Base-by-base conservation (phyloP, 2,329 filamentous ascomycete genomes). In the Juglanconis oblonga region DNA sequence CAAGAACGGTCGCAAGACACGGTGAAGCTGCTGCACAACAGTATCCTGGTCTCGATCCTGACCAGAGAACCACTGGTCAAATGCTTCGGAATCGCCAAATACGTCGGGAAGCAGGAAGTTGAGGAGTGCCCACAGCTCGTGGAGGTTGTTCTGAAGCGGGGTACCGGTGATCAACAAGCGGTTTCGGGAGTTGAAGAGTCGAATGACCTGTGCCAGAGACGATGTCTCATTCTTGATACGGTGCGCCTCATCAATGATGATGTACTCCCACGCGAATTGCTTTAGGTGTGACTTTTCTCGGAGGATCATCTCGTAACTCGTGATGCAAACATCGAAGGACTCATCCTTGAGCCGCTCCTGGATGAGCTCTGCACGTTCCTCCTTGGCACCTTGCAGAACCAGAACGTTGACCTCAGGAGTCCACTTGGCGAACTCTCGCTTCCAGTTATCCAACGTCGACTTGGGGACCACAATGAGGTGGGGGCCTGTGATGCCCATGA, bases 191-290 rank as follows among this genome's bases (percentile, higher is more conserved):
- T 93, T 91, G 81, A 99, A 99, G 56, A 97, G 80, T 67, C 95
- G 91, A 65, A 99, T 97, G 66, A 98, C 96, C 71, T 98, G 94
- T 3, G 95, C 93, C 3, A 99, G 82, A 0, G 95, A 97, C 0
- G 95, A 99, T 74, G 98, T 92, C 72, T 99, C 95, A 75, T 99
- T 99, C 81, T 99, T 99, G 84, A 99, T 99, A 62, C 95, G 92
- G 75, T 99, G 95, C 2, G 95, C 86, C 77, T 99, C 95, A 69
- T 99, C 95, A 65, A 99, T 97, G 67, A 99, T 97, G 74, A 99
- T 99, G 76, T 99, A 99, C 74, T 99, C 94, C 95, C 95, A 99
- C 0, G 95, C 93, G 73, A 99, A 96, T 74, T 98, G 98, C 78
- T 95, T 97, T 66, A 99, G 76, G 67, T 97, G 92, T 1, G 90